Evolutionary conservation across 83 land plant genomes (phyloP).

Genomic region (Thuja plicata): DNA sequence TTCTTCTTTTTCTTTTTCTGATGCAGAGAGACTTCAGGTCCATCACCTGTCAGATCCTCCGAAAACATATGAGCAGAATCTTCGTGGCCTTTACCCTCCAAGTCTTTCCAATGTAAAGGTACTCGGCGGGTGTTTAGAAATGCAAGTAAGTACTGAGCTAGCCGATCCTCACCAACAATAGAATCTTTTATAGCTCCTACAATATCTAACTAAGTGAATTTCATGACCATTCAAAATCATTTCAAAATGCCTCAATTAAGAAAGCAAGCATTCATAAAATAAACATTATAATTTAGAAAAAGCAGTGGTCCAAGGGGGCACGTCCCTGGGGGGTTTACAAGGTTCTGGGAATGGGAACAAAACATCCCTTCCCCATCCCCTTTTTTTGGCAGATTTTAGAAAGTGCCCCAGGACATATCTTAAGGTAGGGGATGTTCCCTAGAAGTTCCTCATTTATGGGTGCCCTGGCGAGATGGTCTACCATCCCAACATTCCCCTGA

Average conservation of each 20-base stretch:
- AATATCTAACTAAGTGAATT: neutral
- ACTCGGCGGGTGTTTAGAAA: conserved; percentile 60
- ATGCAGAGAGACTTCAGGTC: neutral
- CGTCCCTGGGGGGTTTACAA: too few species aligned
- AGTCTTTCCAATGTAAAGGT: conserved; percentile 68
- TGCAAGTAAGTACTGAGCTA: conserved; percentile 74
- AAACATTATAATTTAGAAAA: neutral
- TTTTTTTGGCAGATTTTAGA: too few species aligned
- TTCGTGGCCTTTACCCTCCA: conserved; percentile 15
- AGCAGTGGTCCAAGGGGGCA: too few species aligned
- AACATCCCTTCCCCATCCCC: too few species aligned
- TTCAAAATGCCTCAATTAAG: neutral
- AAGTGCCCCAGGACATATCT: too few species aligned
- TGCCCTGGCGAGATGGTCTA: too few species aligned
- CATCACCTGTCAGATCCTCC: neutral
- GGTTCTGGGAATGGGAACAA: too few species aligned
- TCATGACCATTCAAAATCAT: neutral
- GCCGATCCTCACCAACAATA: conserved; percentile 87
- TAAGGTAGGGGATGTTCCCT: too few species aligned
- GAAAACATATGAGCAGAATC: neutral
- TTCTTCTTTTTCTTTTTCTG: neutral
- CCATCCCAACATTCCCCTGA: too few species aligned
- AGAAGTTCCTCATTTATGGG: too few species aligned
- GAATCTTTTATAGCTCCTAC: conserved; percentile 88
- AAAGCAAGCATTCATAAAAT: neutral